Conservation (phyloP, 2,329 filamentous ascomycete species). For the Colletotrichum cordylinicola region DNA sequence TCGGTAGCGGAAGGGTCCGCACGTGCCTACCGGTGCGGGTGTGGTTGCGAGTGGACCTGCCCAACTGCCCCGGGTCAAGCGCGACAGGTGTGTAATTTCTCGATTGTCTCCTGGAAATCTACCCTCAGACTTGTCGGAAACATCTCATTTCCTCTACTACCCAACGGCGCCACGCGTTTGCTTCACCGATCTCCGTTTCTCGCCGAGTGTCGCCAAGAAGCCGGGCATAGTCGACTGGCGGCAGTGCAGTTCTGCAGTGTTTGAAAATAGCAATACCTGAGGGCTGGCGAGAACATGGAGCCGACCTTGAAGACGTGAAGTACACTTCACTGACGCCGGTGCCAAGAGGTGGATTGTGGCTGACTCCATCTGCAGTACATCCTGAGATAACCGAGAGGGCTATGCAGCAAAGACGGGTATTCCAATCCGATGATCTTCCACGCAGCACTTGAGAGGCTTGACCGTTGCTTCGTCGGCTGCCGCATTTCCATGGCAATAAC, state of each 20-base stretch:
- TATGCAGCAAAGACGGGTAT: background rate
- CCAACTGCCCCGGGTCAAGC: background rate
- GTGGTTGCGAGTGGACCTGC: background rate
- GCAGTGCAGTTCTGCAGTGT: background rate
- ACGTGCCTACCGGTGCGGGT: background rate
- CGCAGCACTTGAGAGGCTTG: background rate
- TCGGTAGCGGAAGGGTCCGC: background rate
- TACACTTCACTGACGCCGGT: background rate
- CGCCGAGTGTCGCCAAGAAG: background rate
- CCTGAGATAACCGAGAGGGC: background rate
- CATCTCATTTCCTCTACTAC: background rate
- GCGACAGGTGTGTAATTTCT: background rate
- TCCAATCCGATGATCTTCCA: background rate
- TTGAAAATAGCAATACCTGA: background rate
- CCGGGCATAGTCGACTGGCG: background rate
- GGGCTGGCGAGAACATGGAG: background rate
- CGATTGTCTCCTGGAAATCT: background rate
- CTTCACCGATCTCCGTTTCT: background rate
- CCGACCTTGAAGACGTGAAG: background rate
- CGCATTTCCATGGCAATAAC: background rate
- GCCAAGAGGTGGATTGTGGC: conserved; percentile 1
- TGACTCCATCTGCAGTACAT: background rate
- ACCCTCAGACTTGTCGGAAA: background rate
- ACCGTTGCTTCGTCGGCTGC: background rate
- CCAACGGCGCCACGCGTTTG: background rate